Conservation (phyloP, 148 eudicot genomes). For the Heliamphora exappendiculata region DNA sequence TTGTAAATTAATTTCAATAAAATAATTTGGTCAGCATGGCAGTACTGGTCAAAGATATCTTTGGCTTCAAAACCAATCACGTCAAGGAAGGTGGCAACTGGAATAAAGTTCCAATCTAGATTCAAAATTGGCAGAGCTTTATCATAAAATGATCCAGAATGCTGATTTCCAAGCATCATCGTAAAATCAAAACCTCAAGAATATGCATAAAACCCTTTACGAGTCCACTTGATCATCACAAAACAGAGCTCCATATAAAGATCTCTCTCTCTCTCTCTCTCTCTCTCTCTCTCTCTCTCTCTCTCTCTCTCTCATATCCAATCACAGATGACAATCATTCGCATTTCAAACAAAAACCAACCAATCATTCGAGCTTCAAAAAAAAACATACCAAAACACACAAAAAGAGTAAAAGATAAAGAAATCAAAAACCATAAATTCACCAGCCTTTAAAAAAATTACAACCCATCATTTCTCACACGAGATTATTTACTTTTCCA, state of each 20-base stretch:
- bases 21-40: too few relatives aligned
- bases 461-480: neutral
- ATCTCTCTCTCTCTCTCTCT: too few relatives aligned
- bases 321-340: neutral
- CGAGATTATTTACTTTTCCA: neutral
- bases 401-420: neutral
- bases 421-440: neutral
- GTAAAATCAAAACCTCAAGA: neutral
- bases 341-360: neutral
- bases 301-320: neutral
- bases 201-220: neutral
- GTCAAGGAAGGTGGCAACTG: neutral
- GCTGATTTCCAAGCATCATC: neutral
- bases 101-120: neutral
- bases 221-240: neutral
- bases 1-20: too few relatives aligned
- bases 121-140: neutral
- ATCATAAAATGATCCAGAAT: neutral
- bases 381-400: neutral
- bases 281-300: too few relatives aligned
- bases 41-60: neutral
- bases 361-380: neutral
- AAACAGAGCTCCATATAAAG: constrained; percentile 5
- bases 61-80: neutral
- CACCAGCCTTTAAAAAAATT: neutral